Conservation (phyloP, 2,329 filamentous ascomycete species). For the Aspergillus sp. region DNA sequence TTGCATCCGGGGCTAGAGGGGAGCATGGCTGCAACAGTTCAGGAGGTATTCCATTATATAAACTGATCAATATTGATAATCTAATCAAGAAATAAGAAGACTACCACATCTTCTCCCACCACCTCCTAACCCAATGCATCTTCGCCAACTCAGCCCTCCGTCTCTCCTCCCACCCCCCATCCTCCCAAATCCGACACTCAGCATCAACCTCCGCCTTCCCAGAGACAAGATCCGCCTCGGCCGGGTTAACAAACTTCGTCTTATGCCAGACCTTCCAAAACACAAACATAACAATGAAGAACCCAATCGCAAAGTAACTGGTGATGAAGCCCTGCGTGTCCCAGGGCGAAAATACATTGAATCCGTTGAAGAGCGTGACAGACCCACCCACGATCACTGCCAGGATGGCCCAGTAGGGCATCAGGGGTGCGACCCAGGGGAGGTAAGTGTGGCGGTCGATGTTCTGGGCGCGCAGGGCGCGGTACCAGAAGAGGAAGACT, state of each 20-base stretch:
- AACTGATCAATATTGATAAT: too few relatives aligned
- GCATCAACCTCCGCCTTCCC: constrained; percentile 36
- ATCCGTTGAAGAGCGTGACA: constrained; percentile 69
- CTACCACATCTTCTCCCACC: constrained; percentile 35
- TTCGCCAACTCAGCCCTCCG: constrained; percentile 28
- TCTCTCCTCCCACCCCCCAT: constrained; percentile 29
- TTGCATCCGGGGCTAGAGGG: too few relatives aligned
- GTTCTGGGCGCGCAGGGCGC: constrained; percentile 67
- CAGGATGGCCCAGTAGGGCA: constrained; percentile 70
- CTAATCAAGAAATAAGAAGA: neutral
- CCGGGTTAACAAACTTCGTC: constrained; percentile 28
- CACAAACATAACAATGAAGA: constrained; percentile 44
- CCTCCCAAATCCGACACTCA: constrained; percentile 36
- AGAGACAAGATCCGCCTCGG: constrained; percentile 31
- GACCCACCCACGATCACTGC: constrained; percentile 54
- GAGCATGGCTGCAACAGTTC: too few relatives aligned
- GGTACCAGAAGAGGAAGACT: constrained; percentile 70
- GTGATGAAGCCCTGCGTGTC: constrained; percentile 51
- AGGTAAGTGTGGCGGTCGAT: constrained; percentile 61
- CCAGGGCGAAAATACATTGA: constrained; percentile 41
- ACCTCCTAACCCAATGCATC: constrained; percentile 28
- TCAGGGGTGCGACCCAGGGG: constrained; percentile 67
- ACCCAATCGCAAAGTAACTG: constrained; percentile 48
- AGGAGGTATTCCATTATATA: too few relatives aligned
- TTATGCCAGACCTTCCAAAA: constrained; percentile 36